These are phyloP conservation scores for Tuber borchii DNA, from an alignment of 495 filamentous ascomycete genomes.

Conservation along the genomic window DNA sequence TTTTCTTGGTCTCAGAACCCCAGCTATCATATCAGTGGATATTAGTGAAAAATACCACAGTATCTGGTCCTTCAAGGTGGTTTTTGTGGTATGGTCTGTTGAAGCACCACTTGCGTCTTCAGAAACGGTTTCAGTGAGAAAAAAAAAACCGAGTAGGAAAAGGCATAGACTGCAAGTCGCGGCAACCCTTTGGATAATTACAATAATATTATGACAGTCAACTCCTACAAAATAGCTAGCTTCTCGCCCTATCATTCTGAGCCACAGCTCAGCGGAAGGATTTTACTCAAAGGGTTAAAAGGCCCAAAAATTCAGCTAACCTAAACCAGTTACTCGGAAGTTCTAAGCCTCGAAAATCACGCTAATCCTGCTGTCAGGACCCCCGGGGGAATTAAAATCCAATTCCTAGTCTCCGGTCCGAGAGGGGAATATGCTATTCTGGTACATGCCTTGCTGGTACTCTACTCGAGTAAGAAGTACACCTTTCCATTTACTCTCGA, in stretches of 20 bases:
- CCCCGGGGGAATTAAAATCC: background rate
- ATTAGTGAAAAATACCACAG: no score
- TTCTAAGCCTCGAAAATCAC: background rate
- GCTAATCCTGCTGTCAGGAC: background rate
- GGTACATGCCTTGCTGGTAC: background rate
- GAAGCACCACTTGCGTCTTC: no score
- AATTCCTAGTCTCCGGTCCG: background rate
- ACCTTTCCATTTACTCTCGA: background rate
- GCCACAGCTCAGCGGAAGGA: background rate
- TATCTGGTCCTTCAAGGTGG: no score
- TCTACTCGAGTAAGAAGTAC: background rate
- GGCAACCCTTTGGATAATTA: no score
- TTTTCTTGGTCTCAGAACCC: no score
- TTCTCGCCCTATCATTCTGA: background rate
- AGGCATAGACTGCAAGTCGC: no score
- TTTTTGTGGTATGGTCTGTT: no score
- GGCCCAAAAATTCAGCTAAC: background rate
- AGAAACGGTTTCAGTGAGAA: no score
- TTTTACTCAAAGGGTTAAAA: background rate
- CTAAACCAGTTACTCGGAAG: background rate
- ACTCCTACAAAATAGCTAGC: background rate
- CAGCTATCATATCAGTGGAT: no score
- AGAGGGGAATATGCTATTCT: background rate
- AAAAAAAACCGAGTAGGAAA: no score
- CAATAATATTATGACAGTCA: background rate